These are phyloP conservation scores for Aspergillus thermomutatus DNA, from an alignment of 2,329 filamentous ascomycete species.

Conservation along the genomic window DNA sequence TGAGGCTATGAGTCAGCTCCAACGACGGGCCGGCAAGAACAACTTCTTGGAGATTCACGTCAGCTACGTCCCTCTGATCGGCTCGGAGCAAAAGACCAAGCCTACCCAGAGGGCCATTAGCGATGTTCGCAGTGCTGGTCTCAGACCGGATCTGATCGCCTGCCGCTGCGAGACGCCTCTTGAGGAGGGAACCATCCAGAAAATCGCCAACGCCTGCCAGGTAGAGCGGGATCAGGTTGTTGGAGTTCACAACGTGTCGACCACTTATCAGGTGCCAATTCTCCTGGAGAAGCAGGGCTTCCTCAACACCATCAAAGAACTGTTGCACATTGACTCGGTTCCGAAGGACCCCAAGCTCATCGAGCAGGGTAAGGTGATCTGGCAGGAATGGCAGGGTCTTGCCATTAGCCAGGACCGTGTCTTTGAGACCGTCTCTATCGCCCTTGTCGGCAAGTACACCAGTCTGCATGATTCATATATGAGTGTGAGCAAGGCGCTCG, in stretches of 20 bases:
- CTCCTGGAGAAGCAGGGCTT: constrained; percentile 81
- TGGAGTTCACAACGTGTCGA: constrained; percentile 80
- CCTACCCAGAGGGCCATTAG: constrained; percentile 90
- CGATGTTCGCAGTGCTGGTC: constrained; percentile 75
- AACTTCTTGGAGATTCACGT: constrained; percentile 91
- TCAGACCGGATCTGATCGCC: constrained; percentile 77
- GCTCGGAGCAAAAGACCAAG: constrained; percentile 87
- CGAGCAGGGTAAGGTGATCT: constrained; percentile 65
- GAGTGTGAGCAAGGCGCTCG: constrained; percentile 77
- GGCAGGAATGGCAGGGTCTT: constrained; percentile 73
- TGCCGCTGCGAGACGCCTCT: constrained; percentile 83
- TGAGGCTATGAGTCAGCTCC: constrained; percentile 77
- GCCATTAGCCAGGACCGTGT: constrained; percentile 65
- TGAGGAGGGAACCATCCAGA: constrained; percentile 69
- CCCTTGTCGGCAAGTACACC: constrained; percentile 88
- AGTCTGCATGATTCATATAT: constrained; percentile 83
- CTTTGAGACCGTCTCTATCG: constrained; percentile 71
- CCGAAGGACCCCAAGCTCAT: constrained; percentile 53
- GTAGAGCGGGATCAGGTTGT: constrained; percentile 82
- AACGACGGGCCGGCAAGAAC: constrained; percentile 66
- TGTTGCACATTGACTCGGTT: constrained; percentile 62
- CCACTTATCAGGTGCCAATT: constrained; percentile 93
- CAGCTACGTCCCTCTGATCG: constrained; percentile 67
- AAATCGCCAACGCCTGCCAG: constrained; percentile 87
- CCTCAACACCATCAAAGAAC: constrained; percentile 61